A percentile compares a stretch with the other conserved stretches of the same genome.
phyloP scores from a whole-genome alignment of 345 rosid species.

The Eutrema heterophyllum region DNA sequence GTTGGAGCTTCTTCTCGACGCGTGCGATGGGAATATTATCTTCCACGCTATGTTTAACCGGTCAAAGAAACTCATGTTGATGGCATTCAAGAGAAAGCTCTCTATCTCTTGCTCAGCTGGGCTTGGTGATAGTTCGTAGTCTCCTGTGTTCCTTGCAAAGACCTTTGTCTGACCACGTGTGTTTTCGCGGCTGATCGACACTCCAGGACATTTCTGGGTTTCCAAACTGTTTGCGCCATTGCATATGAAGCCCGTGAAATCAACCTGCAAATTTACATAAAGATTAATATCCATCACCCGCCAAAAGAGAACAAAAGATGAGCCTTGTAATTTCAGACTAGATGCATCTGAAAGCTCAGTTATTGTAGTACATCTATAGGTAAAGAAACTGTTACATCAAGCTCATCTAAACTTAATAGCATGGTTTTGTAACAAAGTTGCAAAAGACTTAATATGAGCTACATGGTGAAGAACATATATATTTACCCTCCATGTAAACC shows the following conservation, averaged over 20 bases:
- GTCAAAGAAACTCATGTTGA: conserved; percentile 79
- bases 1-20: conserved; percentile 72
- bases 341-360: background rate
- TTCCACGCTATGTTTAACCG: conserved; percentile 90
- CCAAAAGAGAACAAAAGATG: background rate
- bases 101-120: conserved; percentile 62
- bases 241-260: conserved; percentile 39
- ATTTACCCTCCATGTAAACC: background rate
- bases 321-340: background rate
- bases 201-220: conserved; percentile 33
- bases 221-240: conserved; percentile 35
- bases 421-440: background rate
- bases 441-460: background rate
- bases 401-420: background rate
- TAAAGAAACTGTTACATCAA: background rate
- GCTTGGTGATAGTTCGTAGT: conserved; percentile 48
- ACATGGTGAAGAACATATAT: background rate
- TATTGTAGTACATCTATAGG: background rate
- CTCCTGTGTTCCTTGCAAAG: conserved; percentile 44
- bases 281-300: background rate
- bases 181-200: conserved; percentile 27
- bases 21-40: conserved; percentile 77
- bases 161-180: conserved; percentile 28
- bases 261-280: conserved; percentile 37
- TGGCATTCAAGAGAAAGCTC: conserved; percentile 62